A percentile compares a stretch with the other conserved stretches of the same genome.
phyloP scores from a whole-genome alignment of 176 grass and related monocot species.

The Oropetium thomaeum region DNA sequence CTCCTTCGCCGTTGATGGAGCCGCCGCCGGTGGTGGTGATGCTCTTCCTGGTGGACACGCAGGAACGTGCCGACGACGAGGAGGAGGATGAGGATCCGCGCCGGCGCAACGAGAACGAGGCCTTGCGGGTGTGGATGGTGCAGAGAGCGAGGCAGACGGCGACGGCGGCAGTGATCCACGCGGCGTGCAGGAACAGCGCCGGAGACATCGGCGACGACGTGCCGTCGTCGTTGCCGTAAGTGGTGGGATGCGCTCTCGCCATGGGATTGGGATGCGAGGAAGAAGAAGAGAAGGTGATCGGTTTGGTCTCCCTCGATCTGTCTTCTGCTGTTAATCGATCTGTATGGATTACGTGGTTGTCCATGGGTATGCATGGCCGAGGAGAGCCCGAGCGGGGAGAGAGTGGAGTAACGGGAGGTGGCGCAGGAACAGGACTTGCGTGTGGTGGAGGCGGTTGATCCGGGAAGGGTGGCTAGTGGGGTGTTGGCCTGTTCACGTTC shows the following conservation, averaged over 20 bases:
- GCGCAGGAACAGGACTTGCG: neutral
- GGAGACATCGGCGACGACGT: neutral
- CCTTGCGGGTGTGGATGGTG: conserved; percentile 38
- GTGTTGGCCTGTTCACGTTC: neutral
- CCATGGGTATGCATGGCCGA: neutral
- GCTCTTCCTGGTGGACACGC: conserved; percentile 5
- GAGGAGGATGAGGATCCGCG: too few species aligned
- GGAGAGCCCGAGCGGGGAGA: neutral
- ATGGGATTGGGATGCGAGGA: neutral
- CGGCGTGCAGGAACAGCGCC: conserved; percentile 4
- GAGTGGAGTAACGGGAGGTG: neutral
- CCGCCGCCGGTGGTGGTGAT: neutral
- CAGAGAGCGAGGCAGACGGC: conserved; percentile 48
- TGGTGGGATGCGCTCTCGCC: conserved; percentile 12
- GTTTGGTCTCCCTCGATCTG: neutral
- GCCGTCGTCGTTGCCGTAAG: neutral
- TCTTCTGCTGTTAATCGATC: neutral
- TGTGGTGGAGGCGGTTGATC: conserved; percentile 11
- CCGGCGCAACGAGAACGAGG: neutral
- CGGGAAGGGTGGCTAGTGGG: conserved; percentile 23
- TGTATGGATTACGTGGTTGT: neutral
- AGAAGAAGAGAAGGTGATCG: neutral
- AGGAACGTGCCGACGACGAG: neutral
- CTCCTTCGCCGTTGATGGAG: too few species aligned
- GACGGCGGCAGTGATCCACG: conserved; percentile 24